These are phyloP conservation scores for Guadua angustifolia DNA, from an alignment of 176 grass and related monocot genomes.

Conservation along the genomic window DNA sequence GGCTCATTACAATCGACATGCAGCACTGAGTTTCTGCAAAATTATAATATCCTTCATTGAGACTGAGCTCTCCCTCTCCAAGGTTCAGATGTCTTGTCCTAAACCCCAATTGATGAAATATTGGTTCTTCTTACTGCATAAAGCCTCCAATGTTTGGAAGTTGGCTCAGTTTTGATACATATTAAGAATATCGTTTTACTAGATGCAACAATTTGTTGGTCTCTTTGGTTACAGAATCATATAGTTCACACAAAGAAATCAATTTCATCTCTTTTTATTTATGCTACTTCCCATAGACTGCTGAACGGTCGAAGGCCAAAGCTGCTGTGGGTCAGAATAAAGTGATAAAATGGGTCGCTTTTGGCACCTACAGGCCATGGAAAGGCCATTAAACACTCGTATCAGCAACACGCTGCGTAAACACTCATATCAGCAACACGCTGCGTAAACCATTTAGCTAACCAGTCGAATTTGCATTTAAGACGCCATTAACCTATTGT, in stretches of 20 bases:
- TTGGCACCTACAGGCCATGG: background rate
- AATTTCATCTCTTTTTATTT: no score
- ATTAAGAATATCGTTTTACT: no score
- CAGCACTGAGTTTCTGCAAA: background rate
- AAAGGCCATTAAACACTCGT: background rate
- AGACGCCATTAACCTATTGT: background rate
- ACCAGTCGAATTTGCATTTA: slow-evolving; percentile 4
- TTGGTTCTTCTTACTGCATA: background rate
- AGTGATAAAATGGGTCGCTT: background rate
- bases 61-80: background rate
- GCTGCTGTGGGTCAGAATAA: background rate
- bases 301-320: slow-evolving; percentile 1
- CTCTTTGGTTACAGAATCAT: no score
- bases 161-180: no score
- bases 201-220: no score
- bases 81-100: background rate
- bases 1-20: background rate
- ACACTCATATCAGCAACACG: slow-evolving; percentile 24
- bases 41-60: background rate
- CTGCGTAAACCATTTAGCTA: background rate
- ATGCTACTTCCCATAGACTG: no score
- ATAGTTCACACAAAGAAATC: no score
- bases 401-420: background rate
- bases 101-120: background rate
- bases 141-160: no score